Evolutionary conservation across 192 early-diverging fungal species (phyloP).

Genomic region (Funneliformis mosseae): DNA sequence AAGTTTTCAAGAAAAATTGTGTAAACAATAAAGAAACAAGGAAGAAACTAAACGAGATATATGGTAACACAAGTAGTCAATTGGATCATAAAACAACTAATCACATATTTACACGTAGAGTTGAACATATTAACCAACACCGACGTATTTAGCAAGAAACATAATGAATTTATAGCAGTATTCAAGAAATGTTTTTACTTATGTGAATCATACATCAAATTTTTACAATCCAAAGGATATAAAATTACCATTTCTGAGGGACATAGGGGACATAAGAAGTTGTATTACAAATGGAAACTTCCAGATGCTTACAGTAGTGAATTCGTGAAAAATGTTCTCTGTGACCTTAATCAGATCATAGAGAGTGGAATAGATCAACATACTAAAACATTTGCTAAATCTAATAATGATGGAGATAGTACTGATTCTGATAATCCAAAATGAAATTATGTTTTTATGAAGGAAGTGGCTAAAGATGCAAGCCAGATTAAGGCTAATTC

Average conservation of each 20-base stretch:
- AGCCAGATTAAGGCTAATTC: too few relatives aligned
- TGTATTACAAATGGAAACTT: background rate
- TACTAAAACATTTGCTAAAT: too few relatives aligned
- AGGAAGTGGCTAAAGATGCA: too few relatives aligned
- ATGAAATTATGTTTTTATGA: too few relatives aligned
- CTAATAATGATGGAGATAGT: too few relatives aligned
- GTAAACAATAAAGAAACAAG: background rate
- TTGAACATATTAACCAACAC: background rate
- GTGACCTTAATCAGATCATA: too few relatives aligned
- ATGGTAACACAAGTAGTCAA: background rate
- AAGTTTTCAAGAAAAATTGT: background rate
- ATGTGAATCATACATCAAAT: background rate
- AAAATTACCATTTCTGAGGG: background rate
- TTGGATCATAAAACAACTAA: background rate
- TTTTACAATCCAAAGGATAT: background rate
- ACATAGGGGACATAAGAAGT: background rate
- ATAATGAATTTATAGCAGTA: background rate
- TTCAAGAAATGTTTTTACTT: background rate
- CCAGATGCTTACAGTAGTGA: background rate
- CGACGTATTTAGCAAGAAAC: background rate
- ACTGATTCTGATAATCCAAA: slow-evolving; percentile 2
- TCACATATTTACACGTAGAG: background rate
- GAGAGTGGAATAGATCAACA: too few relatives aligned
- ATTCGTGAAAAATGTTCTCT: background rate
- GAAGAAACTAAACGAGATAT: background rate